Evolutionary conservation across 2,329 filamentous ascomycete species (phyloP).

Genomic region (Paramyrothecium sp.): DNA sequence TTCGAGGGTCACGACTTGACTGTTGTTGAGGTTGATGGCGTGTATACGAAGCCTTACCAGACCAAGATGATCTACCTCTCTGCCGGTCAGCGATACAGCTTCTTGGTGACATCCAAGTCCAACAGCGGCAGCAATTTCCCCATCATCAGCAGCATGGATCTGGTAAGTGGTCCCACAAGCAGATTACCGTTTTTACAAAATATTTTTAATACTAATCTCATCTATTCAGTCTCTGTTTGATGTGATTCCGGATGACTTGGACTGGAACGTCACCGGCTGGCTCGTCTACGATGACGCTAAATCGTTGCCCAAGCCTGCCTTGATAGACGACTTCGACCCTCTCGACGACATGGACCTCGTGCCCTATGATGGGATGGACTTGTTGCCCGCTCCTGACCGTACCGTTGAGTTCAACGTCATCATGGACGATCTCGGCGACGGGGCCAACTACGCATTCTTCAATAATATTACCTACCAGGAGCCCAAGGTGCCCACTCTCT

Average conservation of each 20-base stretch:
- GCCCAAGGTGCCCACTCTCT: constrained; percentile 78
- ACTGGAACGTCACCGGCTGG: constrained; percentile 61
- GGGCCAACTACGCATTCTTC: constrained; percentile 62
- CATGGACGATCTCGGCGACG: constrained; percentile 61
- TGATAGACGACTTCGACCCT: constrained; percentile 60
- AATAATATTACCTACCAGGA: constrained; percentile 75
- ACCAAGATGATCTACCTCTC: constrained; percentile 65
- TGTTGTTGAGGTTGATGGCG: constrained; percentile 71
- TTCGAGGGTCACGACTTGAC: constrained; percentile 67
- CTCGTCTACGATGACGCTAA: constrained; percentile 54
- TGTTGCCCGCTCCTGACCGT: constrained; percentile 62
- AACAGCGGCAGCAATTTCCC: constrained; percentile 63
- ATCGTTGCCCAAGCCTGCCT: constrained; percentile 46
- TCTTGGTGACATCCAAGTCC: constrained; percentile 63
- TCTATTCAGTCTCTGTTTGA: no score
- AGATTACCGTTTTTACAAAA: no score
- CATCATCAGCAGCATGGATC: constrained; percentile 69
- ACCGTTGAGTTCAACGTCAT: constrained; percentile 62
- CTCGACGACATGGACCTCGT: constrained; percentile 74
- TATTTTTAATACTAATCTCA: neutral
- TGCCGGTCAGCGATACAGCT: constrained; percentile 65
- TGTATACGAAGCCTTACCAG: constrained; percentile 61
- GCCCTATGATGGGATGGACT: constrained; percentile 63
- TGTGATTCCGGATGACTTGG: no score
- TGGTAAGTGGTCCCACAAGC: constrained; percentile 34